A percentile compares a stretch with the other conserved stretches of the same genome.
phyloP scores from a whole-genome alignment of 306 rosid species.

The Arachis stenosperma region DNA sequence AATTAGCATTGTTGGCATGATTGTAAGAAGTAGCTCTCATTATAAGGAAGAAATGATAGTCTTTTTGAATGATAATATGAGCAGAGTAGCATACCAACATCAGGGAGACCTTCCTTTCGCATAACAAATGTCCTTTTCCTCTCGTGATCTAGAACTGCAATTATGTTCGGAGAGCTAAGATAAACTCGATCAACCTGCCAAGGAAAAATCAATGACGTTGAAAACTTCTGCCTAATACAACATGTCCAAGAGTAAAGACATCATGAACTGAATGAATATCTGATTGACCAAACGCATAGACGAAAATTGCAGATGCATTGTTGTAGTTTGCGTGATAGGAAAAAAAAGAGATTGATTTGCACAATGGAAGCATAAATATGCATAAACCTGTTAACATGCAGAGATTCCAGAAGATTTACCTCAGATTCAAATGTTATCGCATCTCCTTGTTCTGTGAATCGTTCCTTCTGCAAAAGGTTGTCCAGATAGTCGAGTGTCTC shows the following conservation, averaged over 20 bases:
- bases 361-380: conserved; percentile 14
- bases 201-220: conserved; percentile 9
- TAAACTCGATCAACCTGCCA: conserved; percentile 92
- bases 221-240: conserved; percentile 4
- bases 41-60: neutral
- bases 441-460: conserved; percentile 96
- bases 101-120: conserved; percentile 95
- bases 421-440: conserved; percentile 92
- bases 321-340: neutral
- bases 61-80: neutral
- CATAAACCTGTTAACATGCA: neutral
- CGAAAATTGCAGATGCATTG: conserved; percentile 19
- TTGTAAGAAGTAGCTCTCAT: conserved; percentile 31
- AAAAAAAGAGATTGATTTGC: conserved; percentile 15
- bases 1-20: conserved; percentile 5
- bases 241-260: conserved; percentile 2
- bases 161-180: conserved; percentile 70
- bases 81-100: conserved; percentile 67
- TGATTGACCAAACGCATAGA: conserved; percentile 23
- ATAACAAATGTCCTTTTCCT: conserved; percentile 78
- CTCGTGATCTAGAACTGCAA: conserved; percentile 91
- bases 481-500: conserved; percentile 92
- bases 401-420: conserved; percentile 47
- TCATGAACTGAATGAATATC: neutral
- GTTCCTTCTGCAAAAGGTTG: conserved; percentile 76